Conservation (phyloP, 495 filamentous ascomycete genomes). For the Hypoxylon trugodes region DNA sequence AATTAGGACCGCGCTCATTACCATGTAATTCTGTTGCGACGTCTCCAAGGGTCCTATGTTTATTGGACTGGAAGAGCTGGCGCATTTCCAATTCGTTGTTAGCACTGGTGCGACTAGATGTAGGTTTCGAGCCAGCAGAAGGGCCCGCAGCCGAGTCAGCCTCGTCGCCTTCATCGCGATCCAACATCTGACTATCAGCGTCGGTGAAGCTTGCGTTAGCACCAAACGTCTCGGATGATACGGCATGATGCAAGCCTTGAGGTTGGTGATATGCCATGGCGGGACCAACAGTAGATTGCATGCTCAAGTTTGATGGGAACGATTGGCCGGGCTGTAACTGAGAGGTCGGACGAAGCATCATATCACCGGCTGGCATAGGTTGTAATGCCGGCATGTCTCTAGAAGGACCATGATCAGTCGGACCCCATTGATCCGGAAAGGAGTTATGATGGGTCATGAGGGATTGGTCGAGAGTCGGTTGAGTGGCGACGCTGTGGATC, state of each 20-base stretch:
- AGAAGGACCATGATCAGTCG: conserved; percentile 58
- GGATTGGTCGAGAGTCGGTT: conserved; percentile 68
- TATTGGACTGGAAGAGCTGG: conserved; percentile 79
- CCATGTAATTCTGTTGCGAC: conserved; percentile 79
- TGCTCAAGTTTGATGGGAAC: conserved; percentile 58
- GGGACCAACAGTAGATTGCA: conserved; percentile 60
- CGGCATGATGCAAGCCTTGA: conserved; percentile 61
- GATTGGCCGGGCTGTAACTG: conserved; percentile 63
- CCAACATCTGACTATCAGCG: conserved; percentile 70
- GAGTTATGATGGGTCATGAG: conserved; percentile 61
- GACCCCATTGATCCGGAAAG: conserved; percentile 62
- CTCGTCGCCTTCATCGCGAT: conserved; percentile 72
- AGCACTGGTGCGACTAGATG: conserved; percentile 70
- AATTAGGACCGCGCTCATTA: conserved; percentile 73
- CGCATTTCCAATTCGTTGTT: conserved; percentile 93
- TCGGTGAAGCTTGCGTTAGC: conserved; percentile 69
- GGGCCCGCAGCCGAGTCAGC: conserved; percentile 60
- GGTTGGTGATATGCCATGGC: conserved; percentile 61
- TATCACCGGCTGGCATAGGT: conserved; percentile 71
- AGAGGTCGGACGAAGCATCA: conserved; percentile 67
- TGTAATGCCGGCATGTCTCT: conserved; percentile 47
- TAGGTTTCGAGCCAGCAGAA: conserved; percentile 65
- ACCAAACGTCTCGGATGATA: conserved; percentile 61
- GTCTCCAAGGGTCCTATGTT: conserved; percentile 76
- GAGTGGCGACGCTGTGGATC: conserved; percentile 73